Conservation (phyloP, 352 stramenopile species). For the Globisporangium alternatum region DNA sequence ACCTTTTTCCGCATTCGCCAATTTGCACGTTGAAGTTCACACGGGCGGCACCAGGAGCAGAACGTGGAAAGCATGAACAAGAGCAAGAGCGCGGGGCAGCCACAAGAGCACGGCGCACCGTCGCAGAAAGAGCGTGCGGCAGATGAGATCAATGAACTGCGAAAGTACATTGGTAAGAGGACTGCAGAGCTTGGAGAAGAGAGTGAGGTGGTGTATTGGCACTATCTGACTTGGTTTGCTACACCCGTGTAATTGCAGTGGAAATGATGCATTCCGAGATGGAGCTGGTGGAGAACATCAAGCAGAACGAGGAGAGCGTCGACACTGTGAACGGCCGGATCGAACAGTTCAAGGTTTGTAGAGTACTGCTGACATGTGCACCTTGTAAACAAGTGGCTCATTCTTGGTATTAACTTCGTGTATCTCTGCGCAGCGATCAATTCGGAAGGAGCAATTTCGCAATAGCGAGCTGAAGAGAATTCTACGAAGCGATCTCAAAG, state of each 20-base stretch:
- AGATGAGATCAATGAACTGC: slow-evolving; percentile 59
- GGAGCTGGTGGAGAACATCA: slow-evolving; percentile 66
- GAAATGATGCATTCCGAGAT: slow-evolving; percentile 81
- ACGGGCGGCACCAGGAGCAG: neutral
- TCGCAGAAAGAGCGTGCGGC: neutral
- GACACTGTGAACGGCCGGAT: slow-evolving; percentile 38
- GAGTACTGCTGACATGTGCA: neutral
- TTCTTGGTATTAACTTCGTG: neutral
- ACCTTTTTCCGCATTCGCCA: neutral
- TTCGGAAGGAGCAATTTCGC: slow-evolving; percentile 36
- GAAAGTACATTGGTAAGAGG: slow-evolving; percentile 57
- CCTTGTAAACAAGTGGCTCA: neutral
- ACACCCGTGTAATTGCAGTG: slow-evolving; percentile 27
- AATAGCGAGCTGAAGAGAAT: slow-evolving; percentile 32
- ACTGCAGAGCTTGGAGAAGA: neutral
- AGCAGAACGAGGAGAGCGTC: slow-evolving; percentile 58
- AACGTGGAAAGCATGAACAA: neutral
- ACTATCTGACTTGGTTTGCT: neutral
- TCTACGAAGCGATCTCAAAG: slow-evolving; percentile 23
- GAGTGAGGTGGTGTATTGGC: neutral
- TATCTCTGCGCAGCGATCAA: slow-evolving; percentile 29
- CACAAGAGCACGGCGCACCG: neutral
- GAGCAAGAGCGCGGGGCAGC: neutral
- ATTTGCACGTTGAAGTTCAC: slow-evolving; percentile 9
- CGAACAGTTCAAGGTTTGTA: slow-evolving; percentile 49